These are phyloP conservation scores for Mycena pura DNA, from an alignment of 768 basidiomycete species.

Conservation along the genomic window DNA sequence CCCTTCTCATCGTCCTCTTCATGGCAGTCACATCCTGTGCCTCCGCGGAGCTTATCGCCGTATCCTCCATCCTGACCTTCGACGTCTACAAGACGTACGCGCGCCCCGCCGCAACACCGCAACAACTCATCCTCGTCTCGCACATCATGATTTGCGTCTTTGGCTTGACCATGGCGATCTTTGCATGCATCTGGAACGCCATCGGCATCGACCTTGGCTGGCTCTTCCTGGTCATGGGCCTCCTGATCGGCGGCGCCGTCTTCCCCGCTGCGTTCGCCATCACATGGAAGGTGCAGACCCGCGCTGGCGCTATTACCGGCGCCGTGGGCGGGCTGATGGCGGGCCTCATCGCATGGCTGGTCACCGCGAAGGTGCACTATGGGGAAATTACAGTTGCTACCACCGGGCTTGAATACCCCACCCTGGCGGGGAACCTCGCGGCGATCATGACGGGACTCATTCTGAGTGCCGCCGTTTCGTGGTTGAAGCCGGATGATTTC, in stretches of 20 bases:
- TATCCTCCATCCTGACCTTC: conserved; percentile 60
- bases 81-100: conserved; percentile 31
- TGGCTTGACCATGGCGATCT: conserved; percentile 9
- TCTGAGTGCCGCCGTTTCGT: conserved; percentile 4
- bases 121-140: conserved; percentile 16
- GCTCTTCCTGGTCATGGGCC: conserved; percentile 19
- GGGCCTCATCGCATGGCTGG: conserved; percentile 46
- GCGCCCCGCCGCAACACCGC: not conserved
- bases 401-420: conserved; percentile 19
- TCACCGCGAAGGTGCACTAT: conserved; percentile 33
- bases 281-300: conserved; percentile 41
- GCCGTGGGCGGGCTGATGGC: conserved; percentile 40
- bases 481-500: conserved; percentile 1
- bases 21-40: conserved; percentile 23
- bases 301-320: conserved; percentile 38
- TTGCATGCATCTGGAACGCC: conserved; percentile 11
- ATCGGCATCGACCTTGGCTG: conserved; percentile 16
- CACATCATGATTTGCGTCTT: conserved; percentile 14
- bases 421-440: conserved; percentile 13
- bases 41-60: conserved; percentile 27
- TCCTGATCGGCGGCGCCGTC: conserved; percentile 19
- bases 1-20: conserved; percentile 52
- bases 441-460: conserved; percentile 9
- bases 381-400: conserved; percentile 29
- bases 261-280: conserved; percentile 13